These are phyloP conservation scores for Paramecium tetraurelia DNA, from an alignment of 73 alveolate genomes.

Conservation along the genomic window DNA sequence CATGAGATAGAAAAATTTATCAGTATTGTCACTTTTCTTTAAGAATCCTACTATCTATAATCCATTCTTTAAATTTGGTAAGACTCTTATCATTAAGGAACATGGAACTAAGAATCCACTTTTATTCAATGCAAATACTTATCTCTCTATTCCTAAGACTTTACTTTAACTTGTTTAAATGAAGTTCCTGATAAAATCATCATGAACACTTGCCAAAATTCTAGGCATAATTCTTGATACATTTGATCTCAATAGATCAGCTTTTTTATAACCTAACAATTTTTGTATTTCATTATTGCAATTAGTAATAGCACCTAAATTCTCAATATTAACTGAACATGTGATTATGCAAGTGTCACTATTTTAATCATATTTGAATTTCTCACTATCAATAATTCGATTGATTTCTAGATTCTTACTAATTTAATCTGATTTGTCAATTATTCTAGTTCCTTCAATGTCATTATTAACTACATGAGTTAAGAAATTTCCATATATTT, in stretches of 20 bases:
- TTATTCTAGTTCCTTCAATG: constrained; percentile 47
- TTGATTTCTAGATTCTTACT: constrained; percentile 31
- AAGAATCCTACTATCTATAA: constrained; percentile 49
- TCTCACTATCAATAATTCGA: constrained; percentile 37
- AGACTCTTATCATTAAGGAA: constrained; percentile 50
- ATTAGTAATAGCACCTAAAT: constrained; percentile 47
- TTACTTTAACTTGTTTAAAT: constrained; percentile 53
- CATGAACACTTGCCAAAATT: constrained; percentile 57
- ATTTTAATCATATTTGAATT: constrained; percentile 49
- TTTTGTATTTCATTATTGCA: constrained; percentile 34
- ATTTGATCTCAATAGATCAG: constrained; percentile 41
- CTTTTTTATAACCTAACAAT: constrained; percentile 51
- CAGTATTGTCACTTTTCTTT: constrained; percentile 42
- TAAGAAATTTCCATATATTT: constrained; percentile 53
- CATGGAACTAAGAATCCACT: constrained; percentile 52
- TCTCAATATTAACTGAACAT: constrained; percentile 36
- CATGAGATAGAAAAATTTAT: not conserved
- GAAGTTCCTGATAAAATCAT: constrained; percentile 40
- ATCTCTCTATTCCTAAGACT: constrained; percentile 55
- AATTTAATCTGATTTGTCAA: constrained; percentile 44
- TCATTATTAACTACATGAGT: constrained; percentile 55
- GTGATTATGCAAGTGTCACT: constrained; percentile 47
- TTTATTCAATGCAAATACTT: constrained; percentile 39
- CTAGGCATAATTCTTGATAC: constrained; percentile 57
- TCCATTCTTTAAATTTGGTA: constrained; percentile 57